These are phyloP conservation scores for Acacia crassicarpa DNA, from an alignment of 306 rosid species.

Conservation along the genomic window DNA sequence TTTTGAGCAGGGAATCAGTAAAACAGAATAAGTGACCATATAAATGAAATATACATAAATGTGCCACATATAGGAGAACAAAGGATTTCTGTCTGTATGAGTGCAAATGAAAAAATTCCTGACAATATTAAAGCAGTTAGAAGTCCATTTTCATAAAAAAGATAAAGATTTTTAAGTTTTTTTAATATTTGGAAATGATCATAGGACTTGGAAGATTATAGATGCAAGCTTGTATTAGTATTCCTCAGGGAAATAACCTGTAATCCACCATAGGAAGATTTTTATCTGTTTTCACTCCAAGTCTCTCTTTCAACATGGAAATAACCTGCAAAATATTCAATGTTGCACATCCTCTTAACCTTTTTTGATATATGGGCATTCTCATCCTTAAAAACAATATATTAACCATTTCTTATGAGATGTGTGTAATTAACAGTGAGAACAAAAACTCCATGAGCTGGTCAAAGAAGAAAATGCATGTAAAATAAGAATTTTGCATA, in stretches of 20 bases:
- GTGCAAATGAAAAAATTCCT: background rate
- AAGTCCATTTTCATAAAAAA: conserved; percentile 1
- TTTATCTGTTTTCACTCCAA: conserved; percentile 58
- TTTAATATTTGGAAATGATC: background rate
- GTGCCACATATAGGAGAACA: conserved; percentile 15
- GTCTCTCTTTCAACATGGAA: conserved; percentile 71
- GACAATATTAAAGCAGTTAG: background rate
- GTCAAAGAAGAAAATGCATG: conserved; percentile 15
- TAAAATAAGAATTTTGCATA: conserved; percentile 36
- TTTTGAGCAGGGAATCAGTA: conserved; percentile 18
- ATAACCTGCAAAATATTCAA: conserved; percentile 59
- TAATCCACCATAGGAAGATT: conserved; percentile 67
- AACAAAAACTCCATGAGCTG: conserved; percentile 5
- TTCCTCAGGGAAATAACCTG: conserved; percentile 35
- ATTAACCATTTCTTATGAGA: conserved; percentile 9
- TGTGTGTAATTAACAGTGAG: conserved; percentile 1
- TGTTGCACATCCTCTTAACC: conserved; percentile 26
- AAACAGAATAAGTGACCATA: conserved; percentile 1
- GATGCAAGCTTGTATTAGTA: background rate
- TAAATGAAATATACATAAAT: conserved; percentile 9
- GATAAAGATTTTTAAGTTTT: background rate
- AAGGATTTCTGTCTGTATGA: background rate
- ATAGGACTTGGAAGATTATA: background rate
- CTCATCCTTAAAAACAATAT: conserved; percentile 9
- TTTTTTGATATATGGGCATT: conserved; percentile 13